phyloP scores from a whole-genome alignment of 2,329 filamentous ascomycete genomes.

The Cytospora chrysosperma region DNA sequence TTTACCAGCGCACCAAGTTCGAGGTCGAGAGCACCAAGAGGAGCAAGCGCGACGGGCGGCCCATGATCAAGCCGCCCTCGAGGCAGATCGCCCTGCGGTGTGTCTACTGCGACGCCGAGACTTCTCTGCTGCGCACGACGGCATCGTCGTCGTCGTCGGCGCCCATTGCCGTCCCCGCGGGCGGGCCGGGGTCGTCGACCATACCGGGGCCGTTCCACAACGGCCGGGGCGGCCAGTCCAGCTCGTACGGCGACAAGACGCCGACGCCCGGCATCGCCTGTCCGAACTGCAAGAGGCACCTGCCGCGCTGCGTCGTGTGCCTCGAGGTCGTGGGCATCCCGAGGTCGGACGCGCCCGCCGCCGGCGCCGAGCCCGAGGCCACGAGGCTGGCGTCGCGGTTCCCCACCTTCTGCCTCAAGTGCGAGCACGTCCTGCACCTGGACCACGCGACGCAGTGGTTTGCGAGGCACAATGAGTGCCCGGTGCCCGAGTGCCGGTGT shows the following conservation, averaged over 20 bases:
- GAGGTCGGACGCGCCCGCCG: constrained; percentile 53
- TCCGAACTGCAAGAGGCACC: constrained; percentile 64
- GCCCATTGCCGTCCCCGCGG: background rate
- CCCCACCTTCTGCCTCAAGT: constrained; percentile 67
- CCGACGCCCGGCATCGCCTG: constrained; percentile 61
- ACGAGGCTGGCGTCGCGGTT: constrained; percentile 53
- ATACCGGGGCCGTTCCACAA: constrained; percentile 27
- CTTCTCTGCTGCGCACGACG: constrained; percentile 33
- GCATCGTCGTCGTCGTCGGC: constrained; percentile 20
- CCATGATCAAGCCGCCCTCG: constrained; percentile 63
- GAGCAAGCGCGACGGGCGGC: constrained; percentile 62
- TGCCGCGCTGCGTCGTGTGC: constrained; percentile 67
- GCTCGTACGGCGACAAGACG: constrained; percentile 57
- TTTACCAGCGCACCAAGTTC: constrained; percentile 74
- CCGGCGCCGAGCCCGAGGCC: constrained; percentile 39
- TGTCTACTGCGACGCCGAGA: constrained; percentile 69
- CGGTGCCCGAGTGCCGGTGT: constrained; percentile 67
- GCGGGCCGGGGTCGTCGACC: constrained; percentile 8
- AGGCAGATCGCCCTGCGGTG: constrained; percentile 74
- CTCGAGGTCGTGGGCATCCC: constrained; percentile 65
- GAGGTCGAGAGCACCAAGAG: constrained; percentile 73
- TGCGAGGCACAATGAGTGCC: constrained; percentile 62
- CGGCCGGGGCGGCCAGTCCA: constrained; percentile 43
- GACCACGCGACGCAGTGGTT: constrained; percentile 70
- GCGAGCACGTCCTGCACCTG: constrained; percentile 66